A percentile compares a stretch with the other conserved stretches of the same genome.
Evolutionary conservation across 352 stramenopile genomes (phyloP).

Genomic region (Globisporangium parvum): DNA sequence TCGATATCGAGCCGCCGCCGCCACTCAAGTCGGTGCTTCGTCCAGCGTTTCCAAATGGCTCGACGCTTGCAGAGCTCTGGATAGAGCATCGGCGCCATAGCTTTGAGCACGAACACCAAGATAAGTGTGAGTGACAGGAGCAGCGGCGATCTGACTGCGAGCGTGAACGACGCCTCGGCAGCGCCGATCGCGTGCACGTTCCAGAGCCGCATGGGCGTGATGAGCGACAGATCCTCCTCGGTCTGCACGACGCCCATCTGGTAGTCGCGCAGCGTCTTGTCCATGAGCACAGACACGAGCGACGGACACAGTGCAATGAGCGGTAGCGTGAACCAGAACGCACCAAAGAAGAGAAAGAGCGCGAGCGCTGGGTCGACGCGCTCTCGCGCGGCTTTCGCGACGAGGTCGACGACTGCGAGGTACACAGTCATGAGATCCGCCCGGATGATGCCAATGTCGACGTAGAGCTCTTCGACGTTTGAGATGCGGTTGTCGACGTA

Average conservation of each 20-base stretch:
- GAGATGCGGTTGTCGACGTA: conserved; percentile 20
- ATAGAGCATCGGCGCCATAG: background rate
- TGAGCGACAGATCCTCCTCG: conserved; percentile 1
- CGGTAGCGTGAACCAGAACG: conserved; percentile 13
- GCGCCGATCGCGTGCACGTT: conserved; percentile 3
- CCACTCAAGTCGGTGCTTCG: background rate
- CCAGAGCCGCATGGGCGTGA: conserved; percentile 13
- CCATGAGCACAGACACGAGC: background rate
- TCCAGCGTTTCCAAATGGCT: background rate
- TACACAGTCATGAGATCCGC: conserved; percentile 31
- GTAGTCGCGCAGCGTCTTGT: conserved; percentile 8
- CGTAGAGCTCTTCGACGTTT: conserved; percentile 19
- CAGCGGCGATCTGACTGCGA: conserved; percentile 1
- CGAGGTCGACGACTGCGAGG: conserved; percentile 18
- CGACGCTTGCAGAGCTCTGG: background rate
- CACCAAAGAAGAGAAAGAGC: conserved; percentile 22
- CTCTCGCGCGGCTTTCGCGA: conserved; percentile 25
- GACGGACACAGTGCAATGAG: conserved; percentile 1
- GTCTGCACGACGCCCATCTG: conserved; percentile 3
- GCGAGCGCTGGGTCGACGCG: conserved; percentile 28
- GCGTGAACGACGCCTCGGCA: background rate
- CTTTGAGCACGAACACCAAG: background rate
- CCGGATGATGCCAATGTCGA: conserved; percentile 22
- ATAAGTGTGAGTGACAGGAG: conserved; percentile 4
- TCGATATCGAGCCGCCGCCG: background rate